These are phyloP conservation scores for Suhomyces sp. DNA, from an alignment of 805 yeast species.

Conservation along the genomic window DNA sequence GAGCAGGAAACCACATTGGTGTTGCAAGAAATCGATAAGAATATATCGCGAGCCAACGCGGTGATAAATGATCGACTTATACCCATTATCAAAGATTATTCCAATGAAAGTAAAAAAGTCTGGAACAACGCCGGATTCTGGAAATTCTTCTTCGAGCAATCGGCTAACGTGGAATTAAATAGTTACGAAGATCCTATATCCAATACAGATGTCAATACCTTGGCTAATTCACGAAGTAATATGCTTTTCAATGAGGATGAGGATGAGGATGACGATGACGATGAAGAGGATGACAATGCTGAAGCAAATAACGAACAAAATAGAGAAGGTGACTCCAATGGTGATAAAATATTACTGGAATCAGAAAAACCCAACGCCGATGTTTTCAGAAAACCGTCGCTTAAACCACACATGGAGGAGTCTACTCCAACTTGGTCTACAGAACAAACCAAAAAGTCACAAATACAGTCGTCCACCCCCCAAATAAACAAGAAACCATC, in stretches of 20 bases:
- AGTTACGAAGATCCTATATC: conserved; percentile 46
- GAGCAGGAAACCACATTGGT: conserved; percentile 79
- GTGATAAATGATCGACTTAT: conserved; percentile 64
- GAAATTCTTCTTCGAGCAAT: conserved; percentile 73
- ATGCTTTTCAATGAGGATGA: conserved; percentile 11
- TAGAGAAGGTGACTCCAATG: background rate
- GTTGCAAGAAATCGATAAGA: conserved; percentile 75
- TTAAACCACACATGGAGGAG: conserved; percentile 20
- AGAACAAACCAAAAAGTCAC: conserved; percentile 18
- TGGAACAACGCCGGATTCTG: conserved; percentile 71
- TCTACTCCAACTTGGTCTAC: conserved; percentile 35
- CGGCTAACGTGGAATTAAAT: conserved; percentile 62
- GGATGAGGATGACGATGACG: conserved; percentile 16
- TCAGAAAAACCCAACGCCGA: conserved; percentile 2
- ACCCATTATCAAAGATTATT: conserved; percentile 64
- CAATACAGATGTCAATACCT: conserved; percentile 20
- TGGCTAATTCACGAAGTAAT: conserved; percentile 15
- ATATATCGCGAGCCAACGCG: conserved; percentile 64
- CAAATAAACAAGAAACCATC: conserved; percentile 17
- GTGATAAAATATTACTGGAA: background rate
- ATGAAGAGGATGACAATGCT: conserved; percentile 10
- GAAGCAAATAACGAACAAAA: background rate
- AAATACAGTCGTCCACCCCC: conserved; percentile 28
- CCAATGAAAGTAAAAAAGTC: conserved; percentile 53
- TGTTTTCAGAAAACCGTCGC: conserved; percentile 18